Base-by-base conservation (phyloP, 2,329 filamentous ascomycete genomes). In the Dichotomopilus funicola region DNA sequence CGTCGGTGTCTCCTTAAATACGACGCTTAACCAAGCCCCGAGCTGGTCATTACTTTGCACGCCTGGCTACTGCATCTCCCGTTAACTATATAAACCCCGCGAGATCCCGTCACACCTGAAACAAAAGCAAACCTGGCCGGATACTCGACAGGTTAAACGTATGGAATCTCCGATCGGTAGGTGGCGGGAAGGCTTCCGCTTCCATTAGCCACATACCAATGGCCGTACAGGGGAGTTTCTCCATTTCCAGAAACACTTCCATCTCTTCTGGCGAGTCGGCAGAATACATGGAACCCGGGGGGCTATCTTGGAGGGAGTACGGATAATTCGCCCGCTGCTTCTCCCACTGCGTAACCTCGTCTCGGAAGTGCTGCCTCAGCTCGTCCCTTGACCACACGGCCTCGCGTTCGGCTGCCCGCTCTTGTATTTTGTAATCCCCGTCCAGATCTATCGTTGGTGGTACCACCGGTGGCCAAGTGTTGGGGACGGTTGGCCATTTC, bases 151-250 rank as follows among this genome's bases (percentile, higher is more conserved):
- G 6, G 40, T 42, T 13, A 6, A 42, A 42, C 11, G 6, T n/a
- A 13, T n/a, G 40, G 11, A 11, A 13, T 13, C 12, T 3, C 12
- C 6, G 8, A 42, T n/a, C 19, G 40, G 40, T 42, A 42, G n/a
- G 43, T 31, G 31, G 10, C 8, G 38, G 38, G 36, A 49, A 41
- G 3, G 47, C 47, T 37, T 49, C 47, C 13, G 47, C 36, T 3
- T 19, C 36, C 10, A 49, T 40, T 19, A 51, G 33, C 49, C 49
- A 51, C 38, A 43, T 13, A n/a, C 49, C 49, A n/a, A 51, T 19
- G 49, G 49, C 49, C 12, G 40, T 43, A n/a, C 38, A 19, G 11
- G 49, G 38, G 12, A 35, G 8, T 2, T 33, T 34, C 31, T 51
- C 49, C 40, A 51, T 51, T 9, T 6, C 36, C 40, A 43, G 12